Base-by-base conservation (phyloP, 805 yeast genomes). In the Saturnispora kantuleensis region DNA sequence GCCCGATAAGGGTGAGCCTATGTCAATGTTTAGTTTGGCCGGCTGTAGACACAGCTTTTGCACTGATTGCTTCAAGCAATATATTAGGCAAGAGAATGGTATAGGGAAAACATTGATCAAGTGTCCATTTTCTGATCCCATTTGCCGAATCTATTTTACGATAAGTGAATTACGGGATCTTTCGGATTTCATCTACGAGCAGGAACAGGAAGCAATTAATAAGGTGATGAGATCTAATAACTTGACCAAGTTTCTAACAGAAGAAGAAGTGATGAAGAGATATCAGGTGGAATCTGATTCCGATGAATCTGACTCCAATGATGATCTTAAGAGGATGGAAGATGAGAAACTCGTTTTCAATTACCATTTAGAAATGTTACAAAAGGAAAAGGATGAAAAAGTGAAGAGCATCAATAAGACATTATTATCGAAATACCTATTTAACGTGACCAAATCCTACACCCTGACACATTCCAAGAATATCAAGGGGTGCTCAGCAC, bases 401-500 rank as follows among this genome's bases (percentile, higher is more conserved):
- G 40, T 51, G 39, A 13, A 53, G 31, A 50, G 41, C 35, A 45
- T 63, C 49, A 53, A 55, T 39, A 48, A 52, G 44, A 51, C 60
- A 17, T 58, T 51, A 59, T 45, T 54, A 52, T 41, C 58, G 45
- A 35, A 75, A 69, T 61, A 67, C 63, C 47, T 73, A 75, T 51
- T 60, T 57, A 47, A 60, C 60, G 26, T 66, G 51, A 68, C 79
- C 8, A 73, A 67, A 46, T 59, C 68, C 26, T 80, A 70, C 54
- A 73, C 81, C n/a, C 73, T 73, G 12, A 68, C 72, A 39, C 71
- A 74, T 47, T 59, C 66, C 38, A 69, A 68, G 42, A 47, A 44
- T 38, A 77, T 71, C 53, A 75, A 73, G 51, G 81, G 87, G 83
- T 89, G 97, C 60, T 96, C 96, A 0, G 81, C 84, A 1, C 81